phyloP scores from a whole-genome alignment of 768 basidiomycete species.

The Peribolospora kevripleyi region DNA sequence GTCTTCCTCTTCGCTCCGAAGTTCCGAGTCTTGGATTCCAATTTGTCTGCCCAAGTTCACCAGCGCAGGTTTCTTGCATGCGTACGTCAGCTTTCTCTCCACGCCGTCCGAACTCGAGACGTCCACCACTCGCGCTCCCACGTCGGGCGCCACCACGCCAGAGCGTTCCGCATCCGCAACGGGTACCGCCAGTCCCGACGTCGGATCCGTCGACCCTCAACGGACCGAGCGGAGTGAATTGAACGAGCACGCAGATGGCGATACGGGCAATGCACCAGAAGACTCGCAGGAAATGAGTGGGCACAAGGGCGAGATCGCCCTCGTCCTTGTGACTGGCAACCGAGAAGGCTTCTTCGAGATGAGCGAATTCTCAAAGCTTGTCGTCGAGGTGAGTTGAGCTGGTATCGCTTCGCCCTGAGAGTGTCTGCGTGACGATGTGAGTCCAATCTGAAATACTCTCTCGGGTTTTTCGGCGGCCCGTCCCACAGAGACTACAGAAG shows the following conservation, averaged over 20 bases:
- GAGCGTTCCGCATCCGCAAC: no score
- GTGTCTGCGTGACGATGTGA: no score
- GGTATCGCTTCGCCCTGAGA: not conserved
- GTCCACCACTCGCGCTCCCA: no score
- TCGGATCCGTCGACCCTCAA: not conserved
- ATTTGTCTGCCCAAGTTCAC: constrained; percentile 92
- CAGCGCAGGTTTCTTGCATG: constrained; percentile 64
- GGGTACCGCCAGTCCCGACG: constrained; percentile 23
- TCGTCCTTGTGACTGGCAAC: constrained; percentile 58
- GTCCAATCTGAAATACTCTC: no score
- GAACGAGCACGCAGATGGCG: constrained; percentile 15
- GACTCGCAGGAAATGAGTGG: not conserved
- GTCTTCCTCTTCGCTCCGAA: constrained; percentile 47
- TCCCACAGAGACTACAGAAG: not conserved
- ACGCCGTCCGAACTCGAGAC: not conserved
- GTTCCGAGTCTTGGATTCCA: constrained; percentile 71
- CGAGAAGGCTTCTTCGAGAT: constrained; percentile 61
- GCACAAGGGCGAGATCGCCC: constrained; percentile 24
- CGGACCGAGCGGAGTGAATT: no score
- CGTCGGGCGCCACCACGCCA: no score
- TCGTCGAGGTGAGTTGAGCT: constrained; percentile 29
- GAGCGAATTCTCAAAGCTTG: constrained; percentile 44
- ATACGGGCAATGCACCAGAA: constrained; percentile 3
- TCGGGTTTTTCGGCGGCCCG: not conserved
- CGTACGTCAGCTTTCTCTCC: constrained; percentile 34